phyloP scores from a whole-genome alignment of 2,329 filamentous ascomycete species.

The Macrophomina phaseolina region DNA sequence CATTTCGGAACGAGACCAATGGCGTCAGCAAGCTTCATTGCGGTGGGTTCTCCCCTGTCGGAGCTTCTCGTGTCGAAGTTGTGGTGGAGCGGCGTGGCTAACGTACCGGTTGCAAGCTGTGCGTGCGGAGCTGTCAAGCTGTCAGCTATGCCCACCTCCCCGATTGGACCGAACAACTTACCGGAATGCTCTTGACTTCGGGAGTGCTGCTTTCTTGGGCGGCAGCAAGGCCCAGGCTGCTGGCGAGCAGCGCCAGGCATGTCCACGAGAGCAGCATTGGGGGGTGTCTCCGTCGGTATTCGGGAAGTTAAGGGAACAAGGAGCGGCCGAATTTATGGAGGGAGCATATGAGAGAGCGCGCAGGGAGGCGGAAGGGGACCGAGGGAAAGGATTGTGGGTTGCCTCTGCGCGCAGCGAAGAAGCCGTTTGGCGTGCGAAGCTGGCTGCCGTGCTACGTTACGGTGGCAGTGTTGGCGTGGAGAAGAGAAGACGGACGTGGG shows the following conservation, averaged over 20 bases:
- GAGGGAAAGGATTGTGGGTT: slow-evolving; percentile 4
- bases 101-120: slow-evolving; percentile 79
- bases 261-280: slow-evolving; percentile 44
- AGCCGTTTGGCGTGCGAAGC: slow-evolving; percentile 4
- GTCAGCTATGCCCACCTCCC: slow-evolving; percentile 5
- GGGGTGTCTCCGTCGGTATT: not conserved
- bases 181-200: slow-evolving; percentile 69
- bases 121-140: slow-evolving; percentile 74
- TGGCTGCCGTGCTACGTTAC: slow-evolving; percentile 1
- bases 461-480: not conserved
- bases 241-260: slow-evolving; percentile 46
- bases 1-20: not conserved
- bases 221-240: slow-evolving; percentile 43
- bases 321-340: slow-evolving; percentile 18
- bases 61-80: not conserved
- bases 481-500: slow-evolving; percentile 7
- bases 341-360: slow-evolving; percentile 7
- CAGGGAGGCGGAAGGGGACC: not conserved
- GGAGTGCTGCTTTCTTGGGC: slow-evolving; percentile 38
- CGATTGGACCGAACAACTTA: slow-evolving; percentile 49
- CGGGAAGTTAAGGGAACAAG: slow-evolving; percentile 23
- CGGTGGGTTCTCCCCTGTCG: not conserved
- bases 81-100: slow-evolving; percentile 28
- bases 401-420: slow-evolving; percentile 20
- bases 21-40: slow-evolving; percentile 9